Conservation (phyloP, 2,329 filamentous ascomycete genomes). For the Phialophora chinensis region DNA sequence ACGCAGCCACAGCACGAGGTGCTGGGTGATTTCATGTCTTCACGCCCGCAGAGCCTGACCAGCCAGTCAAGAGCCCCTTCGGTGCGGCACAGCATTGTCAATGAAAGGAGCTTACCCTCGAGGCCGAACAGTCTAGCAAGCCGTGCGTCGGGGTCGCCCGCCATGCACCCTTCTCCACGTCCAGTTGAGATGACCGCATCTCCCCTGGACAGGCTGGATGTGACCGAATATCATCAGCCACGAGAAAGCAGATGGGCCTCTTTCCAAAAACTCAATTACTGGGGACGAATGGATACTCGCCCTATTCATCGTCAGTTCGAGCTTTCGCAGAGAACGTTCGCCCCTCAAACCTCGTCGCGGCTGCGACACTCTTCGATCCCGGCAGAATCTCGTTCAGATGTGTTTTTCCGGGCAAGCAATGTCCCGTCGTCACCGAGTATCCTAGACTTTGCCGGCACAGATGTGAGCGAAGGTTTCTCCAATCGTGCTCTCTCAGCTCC, state of each 20-base stretch:
- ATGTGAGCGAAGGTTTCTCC: not conserved
- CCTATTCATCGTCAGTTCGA: not conserved
- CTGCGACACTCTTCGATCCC: constrained; percentile 3
- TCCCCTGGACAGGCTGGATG: not conserved
- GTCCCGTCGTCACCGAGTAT: not conserved
- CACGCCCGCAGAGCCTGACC: constrained; percentile 3
- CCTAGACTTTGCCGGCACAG: not conserved
- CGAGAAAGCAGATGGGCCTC: not conserved
- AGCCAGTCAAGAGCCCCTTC: constrained; percentile 12
- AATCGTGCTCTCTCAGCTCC: constrained; percentile 10
- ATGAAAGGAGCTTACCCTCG: not conserved
- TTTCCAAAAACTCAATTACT: not conserved
- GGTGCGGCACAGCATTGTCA: not conserved
- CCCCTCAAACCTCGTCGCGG: not conserved
- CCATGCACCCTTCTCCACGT: not conserved
- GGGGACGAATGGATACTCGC: not conserved
- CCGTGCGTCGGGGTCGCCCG: not conserved
- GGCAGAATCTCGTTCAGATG: constrained; percentile 1
- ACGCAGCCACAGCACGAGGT: constrained; percentile 4
- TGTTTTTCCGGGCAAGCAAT: not conserved
- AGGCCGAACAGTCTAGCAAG: not conserved
- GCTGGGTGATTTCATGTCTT: constrained; percentile 10
- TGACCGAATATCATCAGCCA: not conserved
- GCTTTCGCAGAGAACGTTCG: not conserved
- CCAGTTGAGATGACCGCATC: not conserved